Evolutionary conservation across 164 flowering plant species (phyloP).

Genomic region (Vitis rupestris): DNA sequence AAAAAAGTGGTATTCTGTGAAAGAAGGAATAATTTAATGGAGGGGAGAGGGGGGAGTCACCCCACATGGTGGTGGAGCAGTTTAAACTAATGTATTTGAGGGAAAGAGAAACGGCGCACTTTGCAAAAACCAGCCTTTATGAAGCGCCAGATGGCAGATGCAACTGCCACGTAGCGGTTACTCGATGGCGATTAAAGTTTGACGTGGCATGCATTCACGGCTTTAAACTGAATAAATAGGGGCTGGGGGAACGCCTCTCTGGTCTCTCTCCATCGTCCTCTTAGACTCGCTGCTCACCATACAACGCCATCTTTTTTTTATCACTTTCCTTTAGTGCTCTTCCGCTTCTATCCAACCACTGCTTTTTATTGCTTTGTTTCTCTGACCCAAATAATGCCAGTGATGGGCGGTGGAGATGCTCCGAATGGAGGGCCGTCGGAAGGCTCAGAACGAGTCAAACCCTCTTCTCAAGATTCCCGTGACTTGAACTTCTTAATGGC

Average conservation of each 20-base stretch:
- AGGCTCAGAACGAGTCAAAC: slow-evolving; percentile 6
- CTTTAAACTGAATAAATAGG: not conserved
- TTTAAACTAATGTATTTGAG: too few relatives aligned
- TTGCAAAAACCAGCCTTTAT: slow-evolving; percentile 8
- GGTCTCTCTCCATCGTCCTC: not conserved
- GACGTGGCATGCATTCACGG: slow-evolving; percentile 28
- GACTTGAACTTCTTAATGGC: slow-evolving; percentile 25
- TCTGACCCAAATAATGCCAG: slow-evolving; percentile 8
- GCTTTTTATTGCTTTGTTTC: not conserved
- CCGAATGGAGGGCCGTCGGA: slow-evolving; percentile 15
- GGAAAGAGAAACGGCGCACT: not conserved
- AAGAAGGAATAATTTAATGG: too few relatives aligned
- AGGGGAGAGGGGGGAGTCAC: too few relatives aligned
- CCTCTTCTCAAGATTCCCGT: slow-evolving; percentile 13
- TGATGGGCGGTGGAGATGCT: slow-evolving; percentile 6
- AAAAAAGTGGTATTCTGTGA: too few relatives aligned
- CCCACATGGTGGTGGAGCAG: too few relatives aligned
- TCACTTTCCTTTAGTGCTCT: not conserved
- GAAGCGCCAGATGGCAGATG: slow-evolving; percentile 19
- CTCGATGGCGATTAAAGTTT: slow-evolving; percentile 11
- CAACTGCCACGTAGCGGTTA: slow-evolving; percentile 22
- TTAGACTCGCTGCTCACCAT: too few relatives aligned
- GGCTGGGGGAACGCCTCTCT: not conserved
- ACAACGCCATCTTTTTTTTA: not conserved
- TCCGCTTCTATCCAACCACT: not conserved